Conservation (phyloP, 108 stramenopile genomes). For the Nannochloropsis oceanica region DNA sequence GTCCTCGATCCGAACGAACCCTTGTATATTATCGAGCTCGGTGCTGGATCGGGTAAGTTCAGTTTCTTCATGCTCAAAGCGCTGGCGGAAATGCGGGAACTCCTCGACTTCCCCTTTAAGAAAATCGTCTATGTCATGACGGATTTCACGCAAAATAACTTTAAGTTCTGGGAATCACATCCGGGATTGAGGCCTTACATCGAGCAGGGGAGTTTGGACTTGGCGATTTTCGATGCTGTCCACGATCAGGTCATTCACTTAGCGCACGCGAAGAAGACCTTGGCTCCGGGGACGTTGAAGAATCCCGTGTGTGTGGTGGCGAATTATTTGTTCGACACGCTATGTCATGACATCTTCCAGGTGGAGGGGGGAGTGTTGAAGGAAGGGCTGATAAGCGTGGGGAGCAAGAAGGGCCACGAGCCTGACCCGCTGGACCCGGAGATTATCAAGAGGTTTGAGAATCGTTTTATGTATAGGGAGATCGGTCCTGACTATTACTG, state of each 20-base stretch:
- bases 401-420: constrained; percentile 23
- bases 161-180: constrained; percentile 44
- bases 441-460: constrained; percentile 47
- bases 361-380: constrained; percentile 35
- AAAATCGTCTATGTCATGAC: constrained; percentile 56
- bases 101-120: constrained; percentile 39
- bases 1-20: constrained; percentile 38
- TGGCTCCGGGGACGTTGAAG: constrained; percentile 26
- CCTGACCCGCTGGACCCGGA: constrained; percentile 47
- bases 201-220: constrained; percentile 42
- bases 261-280: constrained; percentile 15
- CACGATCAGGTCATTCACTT: constrained; percentile 35
- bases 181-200: constrained; percentile 35
- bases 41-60: constrained; percentile 49
- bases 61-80: constrained; percentile 53
- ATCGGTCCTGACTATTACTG: constrained; percentile 25
- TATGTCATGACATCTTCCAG: constrained; percentile 51
- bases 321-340: constrained; percentile 54
- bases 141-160: constrained; percentile 48
- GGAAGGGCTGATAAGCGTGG: constrained; percentile 41
- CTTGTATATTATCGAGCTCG: constrained; percentile 53
- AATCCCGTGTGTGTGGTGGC: constrained; percentile 50
- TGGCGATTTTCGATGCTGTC: constrained; percentile 53
- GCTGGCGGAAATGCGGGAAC: constrained; percentile 38
- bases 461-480: constrained; percentile 26